phyloP scores from a whole-genome alignment of 2,329 filamentous ascomycete species.

The Endoconidiophora laricicola region DNA sequence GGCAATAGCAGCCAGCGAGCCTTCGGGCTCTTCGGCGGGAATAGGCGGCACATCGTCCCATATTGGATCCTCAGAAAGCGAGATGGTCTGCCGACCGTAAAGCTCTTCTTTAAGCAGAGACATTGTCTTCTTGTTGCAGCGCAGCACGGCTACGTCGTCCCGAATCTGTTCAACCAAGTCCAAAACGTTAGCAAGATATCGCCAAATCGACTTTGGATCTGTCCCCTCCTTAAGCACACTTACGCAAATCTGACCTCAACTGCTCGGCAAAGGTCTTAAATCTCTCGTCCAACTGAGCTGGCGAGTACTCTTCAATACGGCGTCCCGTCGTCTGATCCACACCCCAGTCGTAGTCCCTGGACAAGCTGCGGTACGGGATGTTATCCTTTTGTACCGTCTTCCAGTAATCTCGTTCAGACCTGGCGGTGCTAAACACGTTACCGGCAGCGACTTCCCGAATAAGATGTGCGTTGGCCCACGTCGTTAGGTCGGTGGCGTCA shows the following conservation, averaged over 20 bases:
- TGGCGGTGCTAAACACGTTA: slow-evolving; percentile 24
- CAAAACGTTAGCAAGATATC: too few species aligned
- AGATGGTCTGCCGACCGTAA: slow-evolving; percentile 32
- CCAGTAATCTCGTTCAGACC: slow-evolving; percentile 41
- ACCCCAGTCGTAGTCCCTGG: slow-evolving; percentile 26
- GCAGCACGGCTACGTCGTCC: neutral
- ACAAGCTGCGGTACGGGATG: slow-evolving; percentile 30
- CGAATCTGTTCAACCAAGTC: neutral
- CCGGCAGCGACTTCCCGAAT: slow-evolving; percentile 26
- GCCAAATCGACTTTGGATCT: slow-evolving; percentile 18
- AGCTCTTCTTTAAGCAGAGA: slow-evolving; percentile 32
- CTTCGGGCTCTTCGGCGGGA: slow-evolving; percentile 64
- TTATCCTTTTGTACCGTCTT: slow-evolving; percentile 35
- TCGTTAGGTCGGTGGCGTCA: slow-evolving; percentile 30
- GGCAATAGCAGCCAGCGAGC: slow-evolving; percentile 79
- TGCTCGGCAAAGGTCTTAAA: slow-evolving; percentile 26
- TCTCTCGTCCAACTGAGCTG: slow-evolving; percentile 29
- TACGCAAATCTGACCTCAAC: slow-evolving; percentile 23
- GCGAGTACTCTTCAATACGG: slow-evolving; percentile 30
- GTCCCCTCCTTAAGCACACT: slow-evolving; percentile 23
- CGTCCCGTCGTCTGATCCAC: slow-evolving; percentile 30
- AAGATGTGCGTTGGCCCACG: slow-evolving; percentile 31
- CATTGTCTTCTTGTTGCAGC: slow-evolving; percentile 25
- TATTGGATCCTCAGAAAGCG: slow-evolving; percentile 43
- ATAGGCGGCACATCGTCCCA: slow-evolving; percentile 81